Evolutionary conservation across 2,329 filamentous ascomycete genomes (phyloP).

Genomic region (Gnomoniopsis smithogilvyi): DNA sequence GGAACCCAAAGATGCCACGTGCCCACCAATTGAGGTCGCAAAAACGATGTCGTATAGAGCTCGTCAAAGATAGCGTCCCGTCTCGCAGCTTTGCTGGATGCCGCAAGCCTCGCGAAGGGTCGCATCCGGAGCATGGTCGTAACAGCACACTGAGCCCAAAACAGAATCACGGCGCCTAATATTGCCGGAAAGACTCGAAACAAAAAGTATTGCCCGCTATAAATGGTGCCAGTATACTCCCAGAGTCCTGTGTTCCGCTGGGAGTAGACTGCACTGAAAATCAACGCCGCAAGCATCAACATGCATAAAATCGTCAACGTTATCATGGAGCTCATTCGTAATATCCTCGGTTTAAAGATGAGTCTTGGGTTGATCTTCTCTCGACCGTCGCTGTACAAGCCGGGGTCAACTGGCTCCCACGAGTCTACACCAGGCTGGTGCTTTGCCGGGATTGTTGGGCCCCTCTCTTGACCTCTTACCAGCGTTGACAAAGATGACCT

Average conservation of each 20-base stretch:
- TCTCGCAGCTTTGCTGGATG: constrained; percentile 55
- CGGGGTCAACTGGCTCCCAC: constrained; percentile 28
- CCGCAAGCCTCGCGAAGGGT: constrained; percentile 76
- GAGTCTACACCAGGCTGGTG: constrained; percentile 7
- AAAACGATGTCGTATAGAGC: constrained; percentile 67
- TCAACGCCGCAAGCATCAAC: constrained; percentile 68
- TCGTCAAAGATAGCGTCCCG: constrained; percentile 65
- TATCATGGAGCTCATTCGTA: constrained; percentile 64
- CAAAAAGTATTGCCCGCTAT: constrained; percentile 75
- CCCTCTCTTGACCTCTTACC: constrained; percentile 9
- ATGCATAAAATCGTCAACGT: constrained; percentile 59
- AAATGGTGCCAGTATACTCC: constrained; percentile 62
- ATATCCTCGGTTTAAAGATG: constrained; percentile 67
- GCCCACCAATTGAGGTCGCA: constrained; percentile 56
- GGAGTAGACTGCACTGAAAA: constrained; percentile 71
- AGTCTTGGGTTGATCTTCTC: constrained; percentile 41
- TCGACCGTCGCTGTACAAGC: constrained; percentile 26
- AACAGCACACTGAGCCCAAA: constrained; percentile 76
- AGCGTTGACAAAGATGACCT: constrained; percentile 19
- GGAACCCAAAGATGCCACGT: constrained; percentile 65
- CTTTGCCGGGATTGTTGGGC: background rate
- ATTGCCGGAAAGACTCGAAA: constrained; percentile 84
- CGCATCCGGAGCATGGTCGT: constrained; percentile 71
- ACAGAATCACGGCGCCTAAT: constrained; percentile 64
- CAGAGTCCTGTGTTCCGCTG: constrained; percentile 60